A percentile compares a stretch with the other conserved stretches of the same genome.
Evolutionary conservation across 306 rosid species (phyloP).

Genomic region (Cucurbita argyrosperma): DNA sequence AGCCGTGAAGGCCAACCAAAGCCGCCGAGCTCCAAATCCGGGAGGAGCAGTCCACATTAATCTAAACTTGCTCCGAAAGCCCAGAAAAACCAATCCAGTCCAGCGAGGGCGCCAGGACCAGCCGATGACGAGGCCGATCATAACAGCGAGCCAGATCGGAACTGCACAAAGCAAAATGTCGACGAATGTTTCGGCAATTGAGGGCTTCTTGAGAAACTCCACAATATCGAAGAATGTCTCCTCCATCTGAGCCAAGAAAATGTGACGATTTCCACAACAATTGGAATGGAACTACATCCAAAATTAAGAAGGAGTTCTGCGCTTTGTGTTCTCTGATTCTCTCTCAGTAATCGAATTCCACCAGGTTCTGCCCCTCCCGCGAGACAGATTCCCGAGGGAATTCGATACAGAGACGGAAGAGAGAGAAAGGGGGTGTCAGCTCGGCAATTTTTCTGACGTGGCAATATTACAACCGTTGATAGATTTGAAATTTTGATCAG

Average conservation of each 20-base stretch:
- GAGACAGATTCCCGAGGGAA: not conserved
- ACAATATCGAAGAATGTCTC: slow-evolving; percentile 54
- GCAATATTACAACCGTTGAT: not conserved
- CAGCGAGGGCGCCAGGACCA: slow-evolving; percentile 98
- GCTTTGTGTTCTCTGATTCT: not conserved
- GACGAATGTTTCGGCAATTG: slow-evolving; percentile 79
- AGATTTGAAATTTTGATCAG: not conserved
- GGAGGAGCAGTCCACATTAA: slow-evolving; percentile 90
- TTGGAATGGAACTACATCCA: not conserved
- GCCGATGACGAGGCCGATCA: slow-evolving; percentile 80
- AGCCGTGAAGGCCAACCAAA: slow-evolving; percentile 90
- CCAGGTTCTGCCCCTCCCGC: not conserved
- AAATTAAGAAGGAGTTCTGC: not conserved
- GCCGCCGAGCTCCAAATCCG: slow-evolving; percentile 85
- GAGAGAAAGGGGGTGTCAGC: not conserved
- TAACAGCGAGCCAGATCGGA: slow-evolving; percentile 96
- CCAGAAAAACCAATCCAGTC: slow-evolving; percentile 83
- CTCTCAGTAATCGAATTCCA: not conserved
- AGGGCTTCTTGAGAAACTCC: slow-evolving; percentile 65
- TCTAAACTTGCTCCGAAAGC: slow-evolving; percentile 77
- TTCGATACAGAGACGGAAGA: not conserved
- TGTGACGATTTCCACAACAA: not conserved
- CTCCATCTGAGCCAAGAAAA: slow-evolving; percentile 27
- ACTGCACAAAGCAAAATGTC: slow-evolving; percentile 88
- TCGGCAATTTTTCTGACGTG: not conserved